A percentile compares a stretch with the other conserved stretches of the same genome.
These are phyloP conservation scores for Noccaea bulbosa DNA, from an alignment of 345 rosid genomes.

Conservation along the genomic window DNA sequence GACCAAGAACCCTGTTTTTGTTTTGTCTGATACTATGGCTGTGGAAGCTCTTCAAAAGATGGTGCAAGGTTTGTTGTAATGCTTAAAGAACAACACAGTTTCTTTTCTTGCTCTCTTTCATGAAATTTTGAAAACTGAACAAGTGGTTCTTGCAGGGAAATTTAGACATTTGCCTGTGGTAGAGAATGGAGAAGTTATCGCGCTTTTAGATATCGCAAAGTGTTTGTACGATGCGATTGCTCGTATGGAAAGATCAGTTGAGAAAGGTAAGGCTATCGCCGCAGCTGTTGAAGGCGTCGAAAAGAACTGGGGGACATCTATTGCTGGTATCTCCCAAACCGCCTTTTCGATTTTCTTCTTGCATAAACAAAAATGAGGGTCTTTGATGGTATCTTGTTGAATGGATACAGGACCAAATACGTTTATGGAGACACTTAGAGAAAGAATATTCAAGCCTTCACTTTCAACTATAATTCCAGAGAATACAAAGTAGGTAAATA, in stretches of 20 bases:
- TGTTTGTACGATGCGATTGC: conserved; percentile 99
- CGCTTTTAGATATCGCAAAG: conserved; percentile 94
- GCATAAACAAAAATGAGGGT: neutral
- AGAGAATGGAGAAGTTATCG: conserved; percentile 97
- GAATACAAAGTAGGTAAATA: conserved; percentile 99
- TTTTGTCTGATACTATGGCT: conserved; percentile 91
- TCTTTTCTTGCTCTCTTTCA: conserved; percentile 2
- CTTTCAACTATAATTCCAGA: conserved; percentile 82
- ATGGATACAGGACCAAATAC: conserved; percentile 68
- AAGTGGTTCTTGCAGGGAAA: conserved; percentile 63
- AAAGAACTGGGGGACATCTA: conserved; percentile 80
- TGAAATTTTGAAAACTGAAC: conserved; percentile 23
- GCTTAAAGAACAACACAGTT: conserved; percentile 23
- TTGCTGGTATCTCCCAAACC: conserved; percentile 59
- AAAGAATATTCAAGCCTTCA: conserved; percentile 86
- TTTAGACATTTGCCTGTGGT: conserved; percentile 99
- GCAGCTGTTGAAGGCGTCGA: conserved; percentile 99
- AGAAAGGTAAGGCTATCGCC: conserved; percentile 97
- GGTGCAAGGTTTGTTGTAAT: conserved; percentile 86
- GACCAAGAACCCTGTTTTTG: conserved; percentile 95
- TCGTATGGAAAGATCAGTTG: conserved; percentile 97
- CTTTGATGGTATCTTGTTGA: conserved; percentile 11
- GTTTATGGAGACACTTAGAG: conserved; percentile 84
- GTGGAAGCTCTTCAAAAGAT: conserved; percentile 98
- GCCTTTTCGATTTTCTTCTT: neutral